phyloP scores from a whole-genome alignment of 805 yeast species.

The Suhomyces sp. region DNA sequence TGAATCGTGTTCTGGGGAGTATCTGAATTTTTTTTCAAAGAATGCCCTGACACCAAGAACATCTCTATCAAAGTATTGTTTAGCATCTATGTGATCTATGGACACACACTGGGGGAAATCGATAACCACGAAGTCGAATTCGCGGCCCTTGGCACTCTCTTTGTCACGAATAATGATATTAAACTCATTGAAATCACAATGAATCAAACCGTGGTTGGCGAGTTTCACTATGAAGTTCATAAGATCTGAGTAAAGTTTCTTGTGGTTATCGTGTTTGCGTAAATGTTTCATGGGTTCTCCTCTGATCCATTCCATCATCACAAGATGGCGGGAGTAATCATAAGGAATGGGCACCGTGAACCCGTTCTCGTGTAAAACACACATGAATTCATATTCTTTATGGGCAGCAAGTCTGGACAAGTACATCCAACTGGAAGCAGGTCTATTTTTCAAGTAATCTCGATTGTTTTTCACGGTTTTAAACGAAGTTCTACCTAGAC shows the following conservation, averaged over 20 bases:
- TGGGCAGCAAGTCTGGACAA: conserved; percentile 87
- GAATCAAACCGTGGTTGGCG: conserved; percentile 87
- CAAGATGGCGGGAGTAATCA: conserved; percentile 88
- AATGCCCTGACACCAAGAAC: conserved; percentile 86
- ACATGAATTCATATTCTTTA: conserved; percentile 89
- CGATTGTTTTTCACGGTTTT: conserved; percentile 89
- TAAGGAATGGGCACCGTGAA: conserved; percentile 86
- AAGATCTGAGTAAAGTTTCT: conserved; percentile 74
- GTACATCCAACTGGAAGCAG: conserved; percentile 89
- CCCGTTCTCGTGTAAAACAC: conserved; percentile 66
- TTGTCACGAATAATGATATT: conserved; percentile 82
- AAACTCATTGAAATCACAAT: conserved; percentile 97
- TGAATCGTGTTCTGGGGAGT: conserved; percentile 64
- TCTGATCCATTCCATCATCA: conserved; percentile 84
- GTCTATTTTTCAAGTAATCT: conserved; percentile 77
- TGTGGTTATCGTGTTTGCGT: conserved; percentile 65
- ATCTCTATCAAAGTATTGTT: conserved; percentile 85
- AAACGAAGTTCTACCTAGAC: conserved; percentile 93
- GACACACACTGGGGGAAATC: conserved; percentile 99
- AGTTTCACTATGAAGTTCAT: conserved; percentile 84
- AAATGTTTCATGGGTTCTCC: conserved; percentile 91
- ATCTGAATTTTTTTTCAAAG: conserved; percentile 75
- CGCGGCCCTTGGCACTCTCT: conserved; percentile 47
- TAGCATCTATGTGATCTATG: conserved; percentile 86
- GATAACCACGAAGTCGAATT: conserved; percentile 79